phyloP scores from a whole-genome alignment of 805 yeast genomes.

The Sungouiozyma intestinalis region DNA sequence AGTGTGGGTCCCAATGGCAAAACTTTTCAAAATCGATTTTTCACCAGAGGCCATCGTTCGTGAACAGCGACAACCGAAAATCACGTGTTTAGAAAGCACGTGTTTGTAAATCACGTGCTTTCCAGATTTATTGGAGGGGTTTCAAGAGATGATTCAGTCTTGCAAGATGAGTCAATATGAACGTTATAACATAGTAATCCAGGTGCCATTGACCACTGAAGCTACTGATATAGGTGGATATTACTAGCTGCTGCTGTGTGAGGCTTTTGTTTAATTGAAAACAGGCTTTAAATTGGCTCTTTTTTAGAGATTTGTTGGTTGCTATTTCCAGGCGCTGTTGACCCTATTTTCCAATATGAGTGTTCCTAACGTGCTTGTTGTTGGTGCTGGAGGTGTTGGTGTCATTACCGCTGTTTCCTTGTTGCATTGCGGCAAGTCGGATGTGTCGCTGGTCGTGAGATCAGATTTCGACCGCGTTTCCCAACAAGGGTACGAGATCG shows the following conservation, averaged over 20 bases:
- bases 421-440: slow-evolving; percentile 35
- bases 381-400: slow-evolving; percentile 87
- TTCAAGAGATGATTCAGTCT: too few species aligned
- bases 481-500: slow-evolving; percentile 45
- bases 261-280: too few species aligned
- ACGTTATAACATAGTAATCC: too few species aligned
- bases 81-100: too few species aligned
- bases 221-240: too few species aligned
- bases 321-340: not conserved
- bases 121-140: too few species aligned
- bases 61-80: not conserved
- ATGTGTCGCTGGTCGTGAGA: slow-evolving; percentile 54
- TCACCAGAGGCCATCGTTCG: not conserved
- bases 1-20: not conserved
- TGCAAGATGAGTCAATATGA: too few species aligned
- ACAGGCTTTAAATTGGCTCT: too few species aligned
- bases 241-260: too few species aligned
- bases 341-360: not conserved
- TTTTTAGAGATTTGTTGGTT: too few species aligned
- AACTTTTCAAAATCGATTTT: not conserved
- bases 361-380: slow-evolving; percentile 38
- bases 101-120: too few species aligned
- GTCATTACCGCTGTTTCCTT: slow-evolving; percentile 62
- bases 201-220: too few species aligned
- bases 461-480: slow-evolving; percentile 48